Base-by-base conservation (phyloP, 2,329 filamentous ascomycete genomes). In the Ascocoryne sarcoides region DNA sequence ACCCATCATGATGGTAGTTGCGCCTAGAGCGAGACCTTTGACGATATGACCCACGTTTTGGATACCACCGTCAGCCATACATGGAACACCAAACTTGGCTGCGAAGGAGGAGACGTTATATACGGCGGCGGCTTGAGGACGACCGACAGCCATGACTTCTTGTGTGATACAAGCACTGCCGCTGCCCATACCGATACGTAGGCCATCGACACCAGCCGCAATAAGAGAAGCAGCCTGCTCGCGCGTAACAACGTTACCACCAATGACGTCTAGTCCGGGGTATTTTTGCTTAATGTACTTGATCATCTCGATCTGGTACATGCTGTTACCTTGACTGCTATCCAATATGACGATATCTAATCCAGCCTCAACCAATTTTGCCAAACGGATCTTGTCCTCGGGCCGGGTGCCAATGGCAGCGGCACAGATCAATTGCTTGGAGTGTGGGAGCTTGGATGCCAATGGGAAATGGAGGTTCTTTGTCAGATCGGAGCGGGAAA, bases 1-100 rank as follows among this genome's bases (percentile, higher is more conserved):
- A 57, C 92, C 92, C 92, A 98, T 98, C 92, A 98, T 98, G 63
- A 98, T 83, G 28, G 89, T 93, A 33, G 85, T 87, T 44, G 92
- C 92, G 54, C 92, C 92, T 49, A 98, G 80, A 34, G 92, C 82
- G 51, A 98, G 80, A 62, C 89, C 90, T 76, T 98, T 98, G 65
- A 98, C 92, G 52, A 98, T 95, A 71, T 98, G 93, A 40, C 92
- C 92, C 52, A 98, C 85, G 60, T 98, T 98, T 67, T 98, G 92
- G 54, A 98, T 84, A 67, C 92, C 92, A 56, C 92, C 92, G 57
- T 98, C 92, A 45, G 92, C 92, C 60, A 98, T 96, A 68, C 90
- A 96, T 43, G 92, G 92, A 53, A 98, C 89, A 47, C 93, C 92
- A 58, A 98, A 98, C 53, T 80, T 82, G 43, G 84, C 84, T 38